Evolutionary conservation across 129 eudicot genomes (phyloP).

Genomic region (Helianthus tuberosus): DNA sequence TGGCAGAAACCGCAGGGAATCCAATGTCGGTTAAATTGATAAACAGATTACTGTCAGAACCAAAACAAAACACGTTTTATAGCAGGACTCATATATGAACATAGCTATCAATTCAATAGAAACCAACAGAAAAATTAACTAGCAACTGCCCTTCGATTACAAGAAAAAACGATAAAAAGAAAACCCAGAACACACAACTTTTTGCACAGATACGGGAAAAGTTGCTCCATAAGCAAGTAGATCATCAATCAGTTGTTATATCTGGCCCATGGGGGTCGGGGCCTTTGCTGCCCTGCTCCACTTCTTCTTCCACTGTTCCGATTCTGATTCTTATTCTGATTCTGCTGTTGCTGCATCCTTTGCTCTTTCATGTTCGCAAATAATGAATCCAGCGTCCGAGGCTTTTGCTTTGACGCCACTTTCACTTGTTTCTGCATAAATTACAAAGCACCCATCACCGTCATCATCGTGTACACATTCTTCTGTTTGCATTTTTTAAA

Average conservation of each 20-base stretch:
- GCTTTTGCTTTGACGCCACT: constrained; percentile 44
- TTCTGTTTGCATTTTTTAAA: too few relatives aligned
- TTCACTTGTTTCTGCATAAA: constrained; percentile 20
- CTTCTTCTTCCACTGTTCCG: constrained; percentile 34
- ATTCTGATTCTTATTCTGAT: not conserved
- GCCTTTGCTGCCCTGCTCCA: constrained; percentile 62
- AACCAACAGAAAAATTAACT: too few relatives aligned
- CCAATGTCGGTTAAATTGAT: too few relatives aligned
- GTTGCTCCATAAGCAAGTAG: not conserved
- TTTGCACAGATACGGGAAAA: not conserved
- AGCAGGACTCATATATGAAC: too few relatives aligned
- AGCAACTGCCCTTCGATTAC: too few relatives aligned
- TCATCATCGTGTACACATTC: too few relatives aligned
- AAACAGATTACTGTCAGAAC: too few relatives aligned
- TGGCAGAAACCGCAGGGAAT: too few relatives aligned
- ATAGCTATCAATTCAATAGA: not conserved
- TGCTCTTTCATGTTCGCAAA: constrained; percentile 83
- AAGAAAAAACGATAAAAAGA: not conserved
- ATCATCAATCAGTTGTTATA: constrained; percentile 35
- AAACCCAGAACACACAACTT: constrained; percentile 4
- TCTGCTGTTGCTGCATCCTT: constrained; percentile 51
- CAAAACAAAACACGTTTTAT: too few relatives aligned
- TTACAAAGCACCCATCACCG: constrained; percentile 16
- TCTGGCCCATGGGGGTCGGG: constrained; percentile 63
- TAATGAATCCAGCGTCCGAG: constrained; percentile 69